Evolutionary conservation across 768 basidiomycete genomes (phyloP), one percentile per base, ranked within the genome.

Genomic region (Hirschioporus abietinus): DNA sequence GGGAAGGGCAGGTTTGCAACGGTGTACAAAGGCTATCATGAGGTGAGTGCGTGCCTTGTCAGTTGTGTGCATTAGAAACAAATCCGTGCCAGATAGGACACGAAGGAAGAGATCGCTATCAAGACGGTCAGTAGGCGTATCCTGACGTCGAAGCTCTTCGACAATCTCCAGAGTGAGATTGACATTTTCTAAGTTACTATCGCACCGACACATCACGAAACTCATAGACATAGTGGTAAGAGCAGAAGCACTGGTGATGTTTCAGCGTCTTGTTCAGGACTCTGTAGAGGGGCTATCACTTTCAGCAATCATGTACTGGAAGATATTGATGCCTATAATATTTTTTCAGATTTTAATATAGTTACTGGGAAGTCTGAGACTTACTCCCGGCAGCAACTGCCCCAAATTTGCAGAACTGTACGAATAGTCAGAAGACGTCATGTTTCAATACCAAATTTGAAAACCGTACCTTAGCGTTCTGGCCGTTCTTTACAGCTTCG

Each of bases 91-190:
- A 25, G 63, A 35, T 76, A 96, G 93, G 89, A 91, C 72, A 90
- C 88, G 2, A 85, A 88, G 71, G 82, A 85, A 15, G 83, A 87
- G 63, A 91, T 98, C 42, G 97, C 97, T 8, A 90, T 99, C 79
- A 99, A 99, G 83, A 92, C 95, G 8, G 93, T 99, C 65, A 89
- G 91, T 67, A 87, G 90, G 64, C 87, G 91, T 73, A 93, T 89
- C 70, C 86, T 99, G 42, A 95, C 90, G 36, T 82, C 92, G 17
- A 99, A 98, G 78, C 85, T 98, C 20, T 88, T 98, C 66, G 96
- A 99, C 80, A 99, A 98, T 74, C 86, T 99, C n/a, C 95, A 97
- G 76, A 92, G 92, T 71, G 97, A 99, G 82, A 98, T 99, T 66
- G 89, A 94, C 69, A 98, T 99, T 69, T 86, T 99, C n/a, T 72